Base-by-base conservation (phyloP, 179 eudicot species). In the Pouteria campechiana region DNA sequence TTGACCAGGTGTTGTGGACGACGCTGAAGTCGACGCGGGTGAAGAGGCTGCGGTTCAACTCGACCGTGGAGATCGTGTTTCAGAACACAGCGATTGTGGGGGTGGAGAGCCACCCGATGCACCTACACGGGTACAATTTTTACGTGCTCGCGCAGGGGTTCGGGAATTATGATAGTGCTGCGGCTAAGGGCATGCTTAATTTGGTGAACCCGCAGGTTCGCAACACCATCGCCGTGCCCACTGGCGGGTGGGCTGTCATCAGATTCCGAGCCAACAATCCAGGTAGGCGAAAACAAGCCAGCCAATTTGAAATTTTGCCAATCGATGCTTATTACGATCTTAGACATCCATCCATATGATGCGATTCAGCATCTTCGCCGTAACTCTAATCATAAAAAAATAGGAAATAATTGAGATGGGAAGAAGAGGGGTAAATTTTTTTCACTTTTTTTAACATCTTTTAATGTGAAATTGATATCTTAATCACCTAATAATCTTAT, bases 121-220 rank as follows among this genome's bases (percentile, higher is more conserved):
- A 66, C 17, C 16, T 66, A 25, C 72, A 66, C 37, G 72, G 72
- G 0, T 55, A 38, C 19, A 66, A 66, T 17, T 66, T 66, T 47
- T 44, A 43, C 34, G 63, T 66, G 2, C 20, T 66, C 20, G 67
- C 67, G 16, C 67, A 60, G 25, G 72, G 67, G 1, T 66, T 60
- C 17, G 72, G 72, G 1, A 66, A 66, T 25, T 66, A 49, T 37
- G 25, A 66, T 6, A 32, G 63, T 0, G 14, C 33, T 3, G 33
- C 6, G 6, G 67, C 44, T 20, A 16, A 44, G 1, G 13, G 19
- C 7, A 66, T 50, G 29, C 60, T 66, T 39, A 66, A 66, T 35
- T 41, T 65, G 35, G 44, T 58, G 1, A 41, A 65, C 38, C 71
- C 71, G 17, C 71, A 56, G 13, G 40, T 25, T 2, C 37, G 59